Percentiles rank a stretch among this genome's conserved stretches.
phyloP scores from a whole-genome alignment of 208 protist species.

The Crithidia acanthocephali region DNA sequence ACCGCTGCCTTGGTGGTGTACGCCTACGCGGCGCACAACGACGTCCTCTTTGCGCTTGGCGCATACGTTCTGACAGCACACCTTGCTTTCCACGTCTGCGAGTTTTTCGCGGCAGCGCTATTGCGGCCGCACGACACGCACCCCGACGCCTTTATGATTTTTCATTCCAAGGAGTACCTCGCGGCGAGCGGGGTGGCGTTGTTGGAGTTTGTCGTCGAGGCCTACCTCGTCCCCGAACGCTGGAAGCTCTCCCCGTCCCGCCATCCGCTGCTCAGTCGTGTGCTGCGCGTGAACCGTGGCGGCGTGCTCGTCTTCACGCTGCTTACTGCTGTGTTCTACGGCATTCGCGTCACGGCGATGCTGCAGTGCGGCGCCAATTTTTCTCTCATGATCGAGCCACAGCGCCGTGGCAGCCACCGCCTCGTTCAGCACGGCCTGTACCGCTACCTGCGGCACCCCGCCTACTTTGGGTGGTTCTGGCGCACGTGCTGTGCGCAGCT shows the following conservation, averaged over 20 bases:
- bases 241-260: constrained; percentile 48
- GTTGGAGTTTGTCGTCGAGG: constrained; percentile 80
- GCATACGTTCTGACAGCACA: constrained; percentile 64
- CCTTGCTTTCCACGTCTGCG: constrained; percentile 77
- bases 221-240: constrained; percentile 48
- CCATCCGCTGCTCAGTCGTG: constrained; percentile 8
- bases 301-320: constrained; percentile 39
- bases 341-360: constrained; percentile 80
- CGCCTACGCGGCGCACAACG: constrained; percentile 33
- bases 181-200: constrained; percentile 47
- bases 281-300: constrained; percentile 53
- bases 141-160: constrained; percentile 85
- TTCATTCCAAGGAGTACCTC: constrained; percentile 71
- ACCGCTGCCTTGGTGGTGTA: constrained; percentile 43
- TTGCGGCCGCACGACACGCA: constrained; percentile 70
- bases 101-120: constrained; percentile 69
- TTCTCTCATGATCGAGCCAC: constrained; percentile 77
- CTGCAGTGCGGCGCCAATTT: constrained; percentile 87
- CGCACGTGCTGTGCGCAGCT: constrained; percentile 92
- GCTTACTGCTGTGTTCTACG: constrained; percentile 62
- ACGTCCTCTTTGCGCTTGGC: constrained; percentile 55
- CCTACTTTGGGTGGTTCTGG: constrained; percentile 98
- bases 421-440: constrained; percentile 94
- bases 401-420: constrained; percentile 69
- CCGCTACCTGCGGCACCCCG: constrained; percentile 88